phyloP scores from a whole-genome alignment of 179 eudicot species.

The Silene coronaria region DNA sequence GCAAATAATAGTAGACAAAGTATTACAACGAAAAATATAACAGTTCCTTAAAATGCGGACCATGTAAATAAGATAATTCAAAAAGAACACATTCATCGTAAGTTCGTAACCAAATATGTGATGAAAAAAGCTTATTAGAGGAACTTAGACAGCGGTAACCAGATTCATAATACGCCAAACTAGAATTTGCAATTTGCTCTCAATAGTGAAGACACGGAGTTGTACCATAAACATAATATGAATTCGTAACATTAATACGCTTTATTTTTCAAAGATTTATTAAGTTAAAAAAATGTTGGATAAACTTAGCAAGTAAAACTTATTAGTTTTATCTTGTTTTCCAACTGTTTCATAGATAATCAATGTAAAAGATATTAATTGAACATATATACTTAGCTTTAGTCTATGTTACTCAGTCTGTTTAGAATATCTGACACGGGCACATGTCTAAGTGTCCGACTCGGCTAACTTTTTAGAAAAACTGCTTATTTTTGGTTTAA shows the following conservation, averaged over 20 bases:
- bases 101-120: neutral
- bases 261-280: neutral
- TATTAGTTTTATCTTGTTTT: neutral
- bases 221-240: neutral
- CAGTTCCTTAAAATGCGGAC: neutral
- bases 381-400: neutral
- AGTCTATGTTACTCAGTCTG: too few species aligned
- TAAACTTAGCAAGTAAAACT: neutral
- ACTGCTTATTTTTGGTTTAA: too few species aligned
- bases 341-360: neutral
- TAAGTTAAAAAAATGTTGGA: neutral
- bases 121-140: neutral
- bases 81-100: neutral
- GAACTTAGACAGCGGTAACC: neutral
- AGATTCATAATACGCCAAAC: neutral
- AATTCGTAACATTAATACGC: neutral
- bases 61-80: neutral
- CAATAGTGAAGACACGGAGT: neutral
- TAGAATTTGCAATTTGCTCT: neutral
- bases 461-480: too few species aligned
- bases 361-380: neutral
- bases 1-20: conserved; percentile 24
- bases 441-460: too few species aligned
- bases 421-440: too few species aligned
- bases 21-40: neutral